Base-by-base conservation (phyloP, 768 basidiomycete species). In the Mycena venus region DNA sequence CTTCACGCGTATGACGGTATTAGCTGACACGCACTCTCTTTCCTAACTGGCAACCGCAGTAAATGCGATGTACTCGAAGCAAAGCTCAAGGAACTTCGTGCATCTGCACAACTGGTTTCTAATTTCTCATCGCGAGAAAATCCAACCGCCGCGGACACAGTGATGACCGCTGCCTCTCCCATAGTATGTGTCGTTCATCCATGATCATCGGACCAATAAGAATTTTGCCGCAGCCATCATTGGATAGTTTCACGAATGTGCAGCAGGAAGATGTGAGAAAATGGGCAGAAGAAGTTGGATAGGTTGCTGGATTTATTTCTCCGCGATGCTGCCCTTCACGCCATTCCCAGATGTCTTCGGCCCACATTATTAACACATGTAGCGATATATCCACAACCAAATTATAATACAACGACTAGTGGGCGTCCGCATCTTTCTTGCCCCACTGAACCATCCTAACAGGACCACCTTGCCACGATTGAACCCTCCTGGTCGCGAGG, bases 11-110 rank as follows among this genome's bases (percentile, higher is more conserved):
- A 82, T 71, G 92, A 85, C 31, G 21, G 31, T 19, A 29, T 51
- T 51, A 27, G 19, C 14, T 8, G 27, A 61, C 11, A 44, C 42
- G 12, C 6, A 14, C 19, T n/a, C 49, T 27, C 29, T 70, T 68
- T 25, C 56, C 70, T 65, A 31, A 47, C 36, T 2, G 36, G 44
- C 29, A 34, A 23, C 4, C 29, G 17, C 73, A 94, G 95, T 40
- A 93, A 93, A 88, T 96, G 95, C 72, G 92, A 95, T 75, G 84
- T 85, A 5, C 81, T 96, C 23, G 92, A 94, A 79, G 85, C 86
- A 15, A 92, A 90, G 71, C 86, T 96, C 10, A 84, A 86, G 27
- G 89, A 90, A 56, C 80, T 95, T 40, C 89, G 91, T 51, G 77
- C 81, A 29, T 83, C 85, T 12, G 82, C 84, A 27, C 79, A 79